These are phyloP conservation scores for Cutaneotrichosporon sp. DNA, from an alignment of 1,284 basidiomycete genomes.

Conservation along the genomic window DNA sequence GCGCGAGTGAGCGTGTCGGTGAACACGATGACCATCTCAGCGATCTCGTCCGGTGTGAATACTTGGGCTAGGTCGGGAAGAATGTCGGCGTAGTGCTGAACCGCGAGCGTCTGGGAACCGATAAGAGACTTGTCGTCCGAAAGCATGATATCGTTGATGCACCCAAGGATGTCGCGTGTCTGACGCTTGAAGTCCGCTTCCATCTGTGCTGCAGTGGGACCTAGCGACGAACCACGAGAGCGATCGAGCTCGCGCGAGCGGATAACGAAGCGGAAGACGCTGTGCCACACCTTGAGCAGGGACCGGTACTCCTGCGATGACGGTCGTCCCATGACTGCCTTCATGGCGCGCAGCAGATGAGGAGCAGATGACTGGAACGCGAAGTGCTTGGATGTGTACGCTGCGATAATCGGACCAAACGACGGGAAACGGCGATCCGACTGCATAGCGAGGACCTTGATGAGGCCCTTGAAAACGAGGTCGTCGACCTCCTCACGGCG, in stretches of 20 bases:
- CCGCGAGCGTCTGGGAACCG: conserved; percentile 87
- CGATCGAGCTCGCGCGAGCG: conserved; percentile 83
- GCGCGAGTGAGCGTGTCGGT: conserved; percentile 72
- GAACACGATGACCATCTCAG: conserved; percentile 75
- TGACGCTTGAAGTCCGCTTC: conserved; percentile 81
- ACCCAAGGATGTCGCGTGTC: conserved; percentile 65
- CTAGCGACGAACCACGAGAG: conserved; percentile 68
- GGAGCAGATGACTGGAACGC: conserved; percentile 68
- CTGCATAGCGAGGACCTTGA: conserved; percentile 82
- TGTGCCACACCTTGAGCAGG: conserved; percentile 90
- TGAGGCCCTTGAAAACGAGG: conserved; percentile 82
- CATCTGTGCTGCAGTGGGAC: conserved; percentile 76
- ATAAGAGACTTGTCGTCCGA: conserved; percentile 73
- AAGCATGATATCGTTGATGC: conserved; percentile 86
- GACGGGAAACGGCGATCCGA: conserved; percentile 94
- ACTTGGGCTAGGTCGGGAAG: conserved; percentile 80
- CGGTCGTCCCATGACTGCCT: conserved; percentile 70
- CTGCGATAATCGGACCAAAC: conserved; percentile 86
- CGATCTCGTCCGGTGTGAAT: conserved; percentile 72
- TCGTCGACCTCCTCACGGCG: conserved; percentile 67
- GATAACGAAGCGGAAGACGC: conserved; percentile 90
- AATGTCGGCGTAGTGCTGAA: conserved; percentile 91
- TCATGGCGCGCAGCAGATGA: conserved; percentile 81
- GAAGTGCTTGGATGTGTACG: conserved; percentile 90
- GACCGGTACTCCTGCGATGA: conserved; percentile 72